Percentiles rank a stretch among this genome's conserved stretches.
phyloP scores from a whole-genome alignment of 768 basidiomycete species.

The Ramaria rubella region DNA sequence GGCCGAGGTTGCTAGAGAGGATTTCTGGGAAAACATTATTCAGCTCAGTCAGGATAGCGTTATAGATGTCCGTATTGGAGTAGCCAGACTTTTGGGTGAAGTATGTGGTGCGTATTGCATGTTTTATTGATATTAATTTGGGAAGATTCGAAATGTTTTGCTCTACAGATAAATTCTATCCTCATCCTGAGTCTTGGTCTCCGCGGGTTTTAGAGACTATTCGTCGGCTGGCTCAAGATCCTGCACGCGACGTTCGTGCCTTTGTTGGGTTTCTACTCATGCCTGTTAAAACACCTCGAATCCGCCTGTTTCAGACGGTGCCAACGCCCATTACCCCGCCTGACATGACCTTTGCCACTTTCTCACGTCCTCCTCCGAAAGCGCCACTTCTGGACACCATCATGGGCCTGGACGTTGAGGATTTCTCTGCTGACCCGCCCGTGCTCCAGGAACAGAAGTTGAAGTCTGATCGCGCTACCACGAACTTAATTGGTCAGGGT shows the following conservation, averaged over 20 bases:
- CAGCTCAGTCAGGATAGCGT: slow-evolving; percentile 59
- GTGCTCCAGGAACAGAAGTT: not conserved
- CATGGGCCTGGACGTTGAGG: not conserved
- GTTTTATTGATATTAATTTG: not conserved
- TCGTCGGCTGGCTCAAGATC: slow-evolving; percentile 7
- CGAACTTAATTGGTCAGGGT: too few species aligned
- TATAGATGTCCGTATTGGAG: slow-evolving; percentile 78
- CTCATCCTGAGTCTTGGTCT: not conserved
- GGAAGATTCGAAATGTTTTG: not conserved
- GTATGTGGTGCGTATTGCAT: slow-evolving; percentile 43
- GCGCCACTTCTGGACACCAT: not conserved
- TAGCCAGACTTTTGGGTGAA: slow-evolving; percentile 64
- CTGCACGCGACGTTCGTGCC: slow-evolving; percentile 7
- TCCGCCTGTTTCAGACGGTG: not conserved
- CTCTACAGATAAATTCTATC: slow-evolving; percentile 6
- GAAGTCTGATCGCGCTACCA: not conserved
- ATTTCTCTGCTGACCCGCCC: not conserved
- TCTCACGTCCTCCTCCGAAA: slow-evolving; percentile 31
- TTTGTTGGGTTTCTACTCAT: slow-evolving; percentile 6
- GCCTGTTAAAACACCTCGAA: not conserved
- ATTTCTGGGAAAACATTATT: slow-evolving; percentile 50
- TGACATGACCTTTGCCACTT: slow-evolving; percentile 27
- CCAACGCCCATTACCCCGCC: not conserved
- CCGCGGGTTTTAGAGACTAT: not conserved
- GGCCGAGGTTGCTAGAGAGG: slow-evolving; percentile 37